Conservation (phyloP, 805 yeast genomes). For the Lipomyces mesembrius region DNA sequence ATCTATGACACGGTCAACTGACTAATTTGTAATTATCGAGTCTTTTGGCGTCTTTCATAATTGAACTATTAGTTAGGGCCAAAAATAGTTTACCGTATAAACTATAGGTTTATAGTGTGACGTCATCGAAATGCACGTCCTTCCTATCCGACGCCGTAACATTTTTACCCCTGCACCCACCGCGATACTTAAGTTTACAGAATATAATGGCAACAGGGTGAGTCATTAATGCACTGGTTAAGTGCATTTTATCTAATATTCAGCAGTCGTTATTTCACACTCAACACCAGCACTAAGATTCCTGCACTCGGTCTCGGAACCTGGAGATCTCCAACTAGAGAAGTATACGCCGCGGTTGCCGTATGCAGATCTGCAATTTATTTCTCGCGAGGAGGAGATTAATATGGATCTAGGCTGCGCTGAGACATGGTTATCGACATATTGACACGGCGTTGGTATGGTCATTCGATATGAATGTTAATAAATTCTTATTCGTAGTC, state of each 20-base stretch:
- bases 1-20: no score
- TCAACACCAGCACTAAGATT: slow-evolving; percentile 65
- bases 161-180: no score
- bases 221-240: background rate
- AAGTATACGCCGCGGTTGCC: slow-evolving; percentile 58
- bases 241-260: background rate
- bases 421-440: slow-evolving; percentile 69
- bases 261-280: slow-evolving; percentile 40
- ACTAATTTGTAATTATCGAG: no score
- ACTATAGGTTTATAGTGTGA: no score
- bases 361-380: slow-evolving; percentile 4
- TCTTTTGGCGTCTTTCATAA: no score
- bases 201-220: slow-evolving; percentile 1
- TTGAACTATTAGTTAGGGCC: no score
- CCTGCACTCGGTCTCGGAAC: slow-evolving; percentile 79
- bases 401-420: slow-evolving; percentile 43
- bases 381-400: background rate
- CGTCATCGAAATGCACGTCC: no score
- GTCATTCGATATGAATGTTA: background rate
- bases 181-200: background rate
- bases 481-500: background rate
- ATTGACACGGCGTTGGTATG: slow-evolving; percentile 68
- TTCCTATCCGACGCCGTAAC: no score
- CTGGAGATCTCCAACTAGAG: slow-evolving; percentile 61
- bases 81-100: no score